These are phyloP conservation scores for Boletellus sp. DNA, from an alignment of 768 basidiomycete species.

Conservation along the genomic window DNA sequence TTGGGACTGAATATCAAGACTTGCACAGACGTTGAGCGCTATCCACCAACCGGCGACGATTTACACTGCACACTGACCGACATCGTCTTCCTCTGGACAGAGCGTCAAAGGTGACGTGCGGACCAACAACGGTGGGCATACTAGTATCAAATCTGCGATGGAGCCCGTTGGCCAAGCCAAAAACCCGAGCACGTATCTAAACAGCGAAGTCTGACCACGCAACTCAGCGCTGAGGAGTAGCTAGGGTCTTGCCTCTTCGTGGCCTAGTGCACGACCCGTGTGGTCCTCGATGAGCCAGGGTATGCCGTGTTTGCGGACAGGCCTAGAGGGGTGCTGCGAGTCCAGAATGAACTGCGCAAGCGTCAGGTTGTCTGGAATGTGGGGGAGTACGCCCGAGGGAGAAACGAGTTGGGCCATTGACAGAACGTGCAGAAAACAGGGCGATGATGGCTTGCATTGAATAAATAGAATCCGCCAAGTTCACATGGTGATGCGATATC, in stretches of 20 bases:
- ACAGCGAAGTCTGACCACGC: background rate
- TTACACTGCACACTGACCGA: constrained; percentile 29
- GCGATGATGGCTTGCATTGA: too few relatives aligned
- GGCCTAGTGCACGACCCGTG: constrained; percentile 33
- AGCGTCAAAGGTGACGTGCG: background rate
- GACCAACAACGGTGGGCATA: constrained; percentile 14
- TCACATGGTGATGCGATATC: background rate
- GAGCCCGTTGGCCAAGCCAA: constrained; percentile 38
- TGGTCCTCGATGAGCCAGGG: constrained; percentile 44
- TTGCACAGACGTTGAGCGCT: constrained; percentile 24
- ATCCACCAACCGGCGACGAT: background rate
- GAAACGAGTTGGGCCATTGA: constrained; percentile 30
- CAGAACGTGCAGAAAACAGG: background rate
- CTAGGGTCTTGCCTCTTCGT: constrained; percentile 33
- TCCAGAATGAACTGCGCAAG: constrained; percentile 38
- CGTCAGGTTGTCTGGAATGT: constrained; percentile 38
- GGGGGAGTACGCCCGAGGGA: constrained; percentile 28
- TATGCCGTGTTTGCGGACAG: constrained; percentile 18
- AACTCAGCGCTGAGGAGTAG: background rate
- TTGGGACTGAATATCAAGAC: constrained; percentile 67
- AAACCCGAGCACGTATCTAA: constrained; percentile 35
- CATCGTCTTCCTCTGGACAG: constrained; percentile 35
- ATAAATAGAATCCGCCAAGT: background rate
- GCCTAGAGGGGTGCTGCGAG: constrained; percentile 29
- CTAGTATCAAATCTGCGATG: constrained; percentile 33